Base-by-base conservation (phyloP, 1,139 yeast species). In the Pichia sp. region DNA sequence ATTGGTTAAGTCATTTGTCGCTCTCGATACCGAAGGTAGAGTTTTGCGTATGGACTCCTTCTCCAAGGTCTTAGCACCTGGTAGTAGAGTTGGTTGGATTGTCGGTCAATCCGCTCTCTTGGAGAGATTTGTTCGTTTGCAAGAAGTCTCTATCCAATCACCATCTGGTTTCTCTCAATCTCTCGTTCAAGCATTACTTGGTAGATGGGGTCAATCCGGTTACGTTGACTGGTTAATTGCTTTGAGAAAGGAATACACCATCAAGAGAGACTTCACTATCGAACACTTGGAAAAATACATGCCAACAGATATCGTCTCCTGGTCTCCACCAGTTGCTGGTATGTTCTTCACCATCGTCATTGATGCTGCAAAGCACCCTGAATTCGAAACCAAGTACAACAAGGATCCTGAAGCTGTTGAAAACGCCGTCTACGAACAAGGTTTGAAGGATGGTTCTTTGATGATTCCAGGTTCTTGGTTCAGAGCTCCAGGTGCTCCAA, bases 381-480 rank as follows among this genome's bases (percentile, higher is more conserved):
- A 74, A 53, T 85, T 71, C 53, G 62, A 53, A 22, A 59, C 72
- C 27, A 78, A 77, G 53, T 65, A 49, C 46, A 58, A 53, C 11
- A 60, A 62, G 22, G 87, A 82, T 55, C 74, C 83, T 33, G 50
- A 60, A 32, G 67, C 71, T 51, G 72, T 85, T 38, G 94, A 86
- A 64, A 59, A 51, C 23, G 71, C 76, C 22, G 55, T 86, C 32
- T 84, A 78, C 60, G 79, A 82, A 50, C 66, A 66, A 44, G 80
- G 76, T 15, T 66, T 86, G 43, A 65, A 71, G 46, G 64, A 69
- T 46, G 91, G 93, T 18, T 71, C 81, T 45, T 69, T 84, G 53
- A 67, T 87, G 74, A 79, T 84, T 47, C 94, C 94, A 30, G 96
- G 96, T 21, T 83, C 91, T 37, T 87, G 95, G 95, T 87, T 87